Base-by-base conservation (phyloP, 2,329 filamentous ascomycete genomes). In the Colletotrichum sp. region DNA sequence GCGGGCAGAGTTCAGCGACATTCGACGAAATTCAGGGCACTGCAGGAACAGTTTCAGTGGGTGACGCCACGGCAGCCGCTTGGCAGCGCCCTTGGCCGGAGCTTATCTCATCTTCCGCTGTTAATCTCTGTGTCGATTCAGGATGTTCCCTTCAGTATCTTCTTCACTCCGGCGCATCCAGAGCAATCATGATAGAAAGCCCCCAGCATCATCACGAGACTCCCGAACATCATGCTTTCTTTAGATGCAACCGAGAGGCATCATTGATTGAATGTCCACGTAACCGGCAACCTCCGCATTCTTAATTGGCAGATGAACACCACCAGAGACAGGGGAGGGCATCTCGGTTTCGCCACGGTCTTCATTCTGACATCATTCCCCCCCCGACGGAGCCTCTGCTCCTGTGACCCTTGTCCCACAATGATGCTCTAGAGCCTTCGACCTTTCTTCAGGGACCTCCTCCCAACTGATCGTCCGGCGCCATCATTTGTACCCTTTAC, bases 291-390 rank as follows among this genome's bases (percentile, higher is more conserved):
- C 43, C 30, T 32, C 64, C 28, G 28, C 64, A 18, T 10, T 24
- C 12, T 26, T 21, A 28, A 32, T 43, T 36, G n/a, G 24, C 32
- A 64, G 32, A 64, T 64, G 58, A 64, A 30, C 60, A 18, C 21
- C 24, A 8, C 10, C 26, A 30, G 7, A 9, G 6, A 38, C 67
- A 61, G 18, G 26, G 55, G 56, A 55, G 55, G 13, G 9, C 26
- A 18, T 61, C 26, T 55, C 48, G 32, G 26, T 52, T 60, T 75
- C 38, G 73, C 73, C 64, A 75, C 73, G 60, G 58, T 43, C 24
- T 71, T 73, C 73, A 75, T 64, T 36, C 73, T 75, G 73, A 75
- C 73, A 73, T 75, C 73, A 73, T 73, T n/a, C n/a, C 6, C 10
- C 36, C n/a, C 6, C 36, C 30, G 18, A 36, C 64, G 70, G 70